phyloP scores from a whole-genome alignment of 352 stramenopile species.

The Globisporangium barbulae region DNA sequence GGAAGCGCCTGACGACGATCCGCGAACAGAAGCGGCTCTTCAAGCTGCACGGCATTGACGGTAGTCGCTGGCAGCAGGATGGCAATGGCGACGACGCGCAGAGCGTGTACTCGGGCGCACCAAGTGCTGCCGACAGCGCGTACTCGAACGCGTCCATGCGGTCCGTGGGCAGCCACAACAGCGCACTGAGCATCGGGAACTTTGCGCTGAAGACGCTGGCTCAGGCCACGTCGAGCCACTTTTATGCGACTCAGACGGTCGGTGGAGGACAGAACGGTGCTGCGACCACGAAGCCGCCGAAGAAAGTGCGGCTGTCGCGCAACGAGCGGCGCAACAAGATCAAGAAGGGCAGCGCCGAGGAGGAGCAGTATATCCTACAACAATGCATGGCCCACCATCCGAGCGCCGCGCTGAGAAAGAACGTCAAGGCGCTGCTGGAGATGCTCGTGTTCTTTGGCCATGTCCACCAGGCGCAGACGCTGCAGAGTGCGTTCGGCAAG shows the following conservation, averaged over 20 bases:
- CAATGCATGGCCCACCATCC: slow-evolving; percentile 40
- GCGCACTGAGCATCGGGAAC: slow-evolving; percentile 55
- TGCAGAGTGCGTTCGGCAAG: slow-evolving; percentile 37
- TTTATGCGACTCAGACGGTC: slow-evolving; percentile 60
- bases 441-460: slow-evolving; percentile 57
- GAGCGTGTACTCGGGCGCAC: slow-evolving; percentile 41
- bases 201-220: slow-evolving; percentile 61
- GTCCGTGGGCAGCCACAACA: slow-evolving; percentile 82
- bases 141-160: slow-evolving; percentile 59
- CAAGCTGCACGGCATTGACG: slow-evolving; percentile 74
- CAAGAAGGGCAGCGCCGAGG: slow-evolving; percentile 65
- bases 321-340: slow-evolving; percentile 60
- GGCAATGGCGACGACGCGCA: slow-evolving; percentile 30
- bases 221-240: slow-evolving; percentile 60
- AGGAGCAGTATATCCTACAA: slow-evolving; percentile 57
- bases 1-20: slow-evolving; percentile 58
- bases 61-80: slow-evolving; percentile 43
- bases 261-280: slow-evolving; percentile 3
- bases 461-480: slow-evolving; percentile 29
- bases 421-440: slow-evolving; percentile 39
- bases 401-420: slow-evolving; percentile 29
- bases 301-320: slow-evolving; percentile 43
- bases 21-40: slow-evolving; percentile 78
- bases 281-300: slow-evolving; percentile 20
- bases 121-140: slow-evolving; percentile 53